Evolutionary conservation across 2,329 filamentous ascomycete species (phyloP), one percentile per base, ranked within the genome.

Genomic region (Fusarium sp.): DNA sequence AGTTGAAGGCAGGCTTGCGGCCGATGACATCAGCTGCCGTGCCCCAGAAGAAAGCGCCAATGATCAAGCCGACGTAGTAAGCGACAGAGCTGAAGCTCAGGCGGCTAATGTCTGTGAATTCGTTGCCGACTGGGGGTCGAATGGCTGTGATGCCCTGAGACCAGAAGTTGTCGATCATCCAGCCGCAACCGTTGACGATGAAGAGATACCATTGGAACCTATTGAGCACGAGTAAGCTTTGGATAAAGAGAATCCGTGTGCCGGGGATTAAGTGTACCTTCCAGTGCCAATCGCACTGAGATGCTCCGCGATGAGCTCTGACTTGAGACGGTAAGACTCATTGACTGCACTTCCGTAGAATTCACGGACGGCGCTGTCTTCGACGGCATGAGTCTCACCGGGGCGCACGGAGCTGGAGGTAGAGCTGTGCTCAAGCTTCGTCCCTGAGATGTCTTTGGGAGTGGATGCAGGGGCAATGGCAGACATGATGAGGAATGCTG

Each of bases 161-260:
- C 80, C 81, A 83, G 66, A 83, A 82, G 68, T 86, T 86, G 77
- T 86, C 84, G 20, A 85, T 80, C 52, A 86, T 84, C 83, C 83
- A 86, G 25, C 85, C 85, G 47, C 85, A 84, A 32, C 85, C 85
- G n/a, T 81, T 85, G n/a, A 86, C 82, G 15, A 85, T 76, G 70
- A 86, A 86, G 2, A 87, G 80, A 9, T 78, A 78, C 83, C 84
- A 85, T 78, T 86, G 85, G 58, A 82, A 82, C 17, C 79, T 81
- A 27, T 30, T n/a, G 17, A 22, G 2, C 9, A 27, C 4, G 14
- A 30, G 33, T 37, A 11, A 52, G 47, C 47, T 17, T 38, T 27
- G 6, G 9, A 33, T 58, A 22, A n/a, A 6, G 14, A 35, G n/a
- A 54, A 3, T 20, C 22, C 15, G 12, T 17, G n/a, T 35, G 17